Evolutionary conservation across 2,329 filamentous ascomycete species (phyloP), one percentile per base, ranked within the genome.

Genomic region (Dactylella cylindrospora): DNA sequence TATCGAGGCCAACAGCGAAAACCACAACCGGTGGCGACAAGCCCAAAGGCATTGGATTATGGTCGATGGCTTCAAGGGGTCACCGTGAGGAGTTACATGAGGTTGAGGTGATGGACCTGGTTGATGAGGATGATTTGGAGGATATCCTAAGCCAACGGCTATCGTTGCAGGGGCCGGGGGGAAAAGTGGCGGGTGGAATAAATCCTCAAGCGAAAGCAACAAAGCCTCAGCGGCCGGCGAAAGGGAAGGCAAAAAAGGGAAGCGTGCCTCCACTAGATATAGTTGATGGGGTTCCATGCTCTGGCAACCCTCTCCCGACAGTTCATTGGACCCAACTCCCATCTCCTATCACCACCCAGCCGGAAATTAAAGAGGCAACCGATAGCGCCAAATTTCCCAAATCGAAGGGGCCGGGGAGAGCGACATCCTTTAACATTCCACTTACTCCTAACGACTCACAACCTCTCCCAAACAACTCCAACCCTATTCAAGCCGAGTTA

Each of bases 111-210:
- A 22, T 61, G 47, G 47, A 61, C 39, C 15, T 61, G 10, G 35
- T 61, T 5, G 55, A 61, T 25, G 55, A 61, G 19, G 55, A 61
- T 22, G 55, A 61, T 43, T 41, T 61, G 4, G 47, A 53, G 3
- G 47, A 51, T 23, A 41, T 43, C n/a, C 22, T 49, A 3, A 61
- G 55, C 26, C 55, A 61, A 32, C 43, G 32, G 17, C 5, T 44
- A 2, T 31, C 32, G 1, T 53, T 43, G 4, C 47, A 61, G n/a
- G 33, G 20, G 7, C 7, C 33, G 15, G 19, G 17, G 3, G 22
- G 8, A 35, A 10, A 19, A 12, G 40, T 10, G 5, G 33, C n/a
- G 13, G 19, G 29, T 5, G 47, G 9, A 15, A 13, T 4, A 15
- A 4, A 8, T 12, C 17, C 15, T 3, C 5, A 4, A 41, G 5